Evolutionary conservation across 2,329 filamentous ascomycete species (phyloP).

Genomic region (Alternaria rosae): DNA sequence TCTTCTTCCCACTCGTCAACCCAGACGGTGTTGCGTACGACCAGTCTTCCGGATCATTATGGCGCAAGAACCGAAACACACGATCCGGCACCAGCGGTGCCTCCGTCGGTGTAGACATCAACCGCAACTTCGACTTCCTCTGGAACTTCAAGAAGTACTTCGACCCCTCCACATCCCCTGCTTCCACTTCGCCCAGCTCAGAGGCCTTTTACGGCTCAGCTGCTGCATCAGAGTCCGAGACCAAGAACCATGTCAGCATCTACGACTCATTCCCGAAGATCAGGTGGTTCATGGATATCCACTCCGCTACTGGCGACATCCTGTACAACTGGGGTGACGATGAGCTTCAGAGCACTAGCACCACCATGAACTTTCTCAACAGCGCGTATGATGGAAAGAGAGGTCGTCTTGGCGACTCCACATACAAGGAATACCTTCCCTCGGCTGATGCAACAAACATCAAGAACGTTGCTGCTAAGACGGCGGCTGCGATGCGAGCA

Average conservation of each 20-base stretch:
- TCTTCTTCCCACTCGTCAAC: conserved; percentile 55
- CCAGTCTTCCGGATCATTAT: conserved; percentile 41
- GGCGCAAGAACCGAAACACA: conserved; percentile 50
- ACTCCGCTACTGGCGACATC: conserved; percentile 62
- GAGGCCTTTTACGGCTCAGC: conserved; percentile 61
- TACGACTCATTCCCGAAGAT: conserved; percentile 60
- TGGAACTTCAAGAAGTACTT: conserved; percentile 63
- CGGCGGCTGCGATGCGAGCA: conserved; percentile 46
- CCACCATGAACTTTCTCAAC: conserved; percentile 63
- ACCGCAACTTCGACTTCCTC: conserved; percentile 60
- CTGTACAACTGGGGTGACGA: conserved; percentile 67
- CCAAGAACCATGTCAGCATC: conserved; percentile 62
- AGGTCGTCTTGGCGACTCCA: conserved; percentile 61
- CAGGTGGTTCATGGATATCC: conserved; percentile 66
- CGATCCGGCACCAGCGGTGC: conserved; percentile 48
- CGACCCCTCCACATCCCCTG: conserved; percentile 46
- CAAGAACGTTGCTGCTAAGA: conserved; percentile 43
- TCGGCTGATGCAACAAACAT: conserved; percentile 44
- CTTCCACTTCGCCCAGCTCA: conserved; percentile 54
- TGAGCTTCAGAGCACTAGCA: conserved; percentile 56
- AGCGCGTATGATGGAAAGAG: conserved; percentile 60
- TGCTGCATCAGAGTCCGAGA: conserved; percentile 65
- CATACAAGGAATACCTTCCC: conserved; percentile 56
- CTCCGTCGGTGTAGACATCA: conserved; percentile 45
- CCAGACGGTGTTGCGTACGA: conserved; percentile 48